Conservation (phyloP, 2,329 filamentous ascomycete genomes). For the Keithomyces neogunnii region DNA sequence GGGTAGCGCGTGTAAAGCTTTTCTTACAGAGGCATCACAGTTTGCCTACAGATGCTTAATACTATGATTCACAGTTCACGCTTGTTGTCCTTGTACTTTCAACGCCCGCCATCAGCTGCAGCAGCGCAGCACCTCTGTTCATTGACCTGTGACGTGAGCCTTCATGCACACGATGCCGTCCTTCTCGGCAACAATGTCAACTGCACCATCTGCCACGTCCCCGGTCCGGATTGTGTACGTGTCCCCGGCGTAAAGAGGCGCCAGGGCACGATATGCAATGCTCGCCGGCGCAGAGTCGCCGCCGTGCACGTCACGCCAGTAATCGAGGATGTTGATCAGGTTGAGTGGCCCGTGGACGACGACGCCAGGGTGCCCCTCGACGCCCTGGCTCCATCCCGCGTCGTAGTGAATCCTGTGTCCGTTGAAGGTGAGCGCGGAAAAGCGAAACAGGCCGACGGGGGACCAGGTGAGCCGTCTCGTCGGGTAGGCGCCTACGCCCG, state of each 20-base stretch:
- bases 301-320: conserved; percentile 48
- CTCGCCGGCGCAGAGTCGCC: conserved; percentile 19
- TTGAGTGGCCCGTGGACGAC: conserved; percentile 78
- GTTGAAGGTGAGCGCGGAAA: conserved; percentile 79
- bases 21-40: not conserved
- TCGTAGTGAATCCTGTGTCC: conserved; percentile 81
- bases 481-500: conserved; percentile 5
- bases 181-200: conserved; percentile 40
- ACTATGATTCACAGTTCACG: not conserved
- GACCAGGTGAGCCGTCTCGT: conserved; percentile 33
- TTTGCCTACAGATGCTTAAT: not conserved
- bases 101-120: not conserved
- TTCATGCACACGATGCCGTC: conserved; percentile 15
- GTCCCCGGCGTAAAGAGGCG: conserved; percentile 63
- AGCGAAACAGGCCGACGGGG: conserved; percentile 58
- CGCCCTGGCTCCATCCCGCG: conserved; percentile 49
- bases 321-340: conserved; percentile 61
- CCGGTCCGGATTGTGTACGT: conserved; percentile 52
- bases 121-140: not conserved
- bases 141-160: not conserved
- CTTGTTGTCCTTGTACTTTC: no score
- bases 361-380: conserved; percentile 61
- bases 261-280: conserved; percentile 59
- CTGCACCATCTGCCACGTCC: conserved; percentile 28
- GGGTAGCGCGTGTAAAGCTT: not conserved